Evolutionary conservation across 306 rosid species (phyloP), one percentile per base, ranked within the genome.

Genomic region (Coriaria nepalensis): DNA sequence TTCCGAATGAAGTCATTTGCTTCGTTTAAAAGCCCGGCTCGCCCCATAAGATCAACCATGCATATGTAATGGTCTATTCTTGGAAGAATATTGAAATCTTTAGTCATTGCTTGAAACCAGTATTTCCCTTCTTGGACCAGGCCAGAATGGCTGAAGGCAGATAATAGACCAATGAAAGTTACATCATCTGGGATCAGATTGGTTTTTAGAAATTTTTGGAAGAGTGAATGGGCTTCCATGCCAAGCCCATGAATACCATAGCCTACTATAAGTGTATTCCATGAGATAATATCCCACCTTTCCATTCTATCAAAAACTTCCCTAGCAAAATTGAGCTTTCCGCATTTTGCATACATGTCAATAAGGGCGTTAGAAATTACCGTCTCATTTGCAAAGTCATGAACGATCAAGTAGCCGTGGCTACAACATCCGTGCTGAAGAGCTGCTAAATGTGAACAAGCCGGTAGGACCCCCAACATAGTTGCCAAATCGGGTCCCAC

Each of bases 21-120:
- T 63, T 85, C 84, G 62, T 65, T 73, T 37, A 85, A 76, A 78
- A 75, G 55, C 45, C 95, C 95, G 1, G 93, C 77, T 7, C 95
- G 87, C 29, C 93, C 96, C 14, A 86, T 58, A 63, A 86, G 93
- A 65, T 86, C 96, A 12, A 86, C 93, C 88, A 81, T 72, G 83
- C 93, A 86, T 38, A 77, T 83, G 0, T 78, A 81, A 75, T 86
- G 88, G 63, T 79, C 79, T 40, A 81, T 78, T 54, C 81, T 78
- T 35, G 83, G 81, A 64, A 69, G 70, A 51, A 86, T 76, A 49
- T 74, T 62, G 67, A 78, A 78, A 32, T 81, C 86, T 11, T 54
- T 54, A 39, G 60, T 59, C 79, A 86, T 78, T 13, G 93, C 73
- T 50, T 64, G 53, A 48, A 81, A 85, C 57, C 76, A 77, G 38